Conservation (phyloP, 768 basidiomycete species). For the Lactifluus hygrophoroides region DNA sequence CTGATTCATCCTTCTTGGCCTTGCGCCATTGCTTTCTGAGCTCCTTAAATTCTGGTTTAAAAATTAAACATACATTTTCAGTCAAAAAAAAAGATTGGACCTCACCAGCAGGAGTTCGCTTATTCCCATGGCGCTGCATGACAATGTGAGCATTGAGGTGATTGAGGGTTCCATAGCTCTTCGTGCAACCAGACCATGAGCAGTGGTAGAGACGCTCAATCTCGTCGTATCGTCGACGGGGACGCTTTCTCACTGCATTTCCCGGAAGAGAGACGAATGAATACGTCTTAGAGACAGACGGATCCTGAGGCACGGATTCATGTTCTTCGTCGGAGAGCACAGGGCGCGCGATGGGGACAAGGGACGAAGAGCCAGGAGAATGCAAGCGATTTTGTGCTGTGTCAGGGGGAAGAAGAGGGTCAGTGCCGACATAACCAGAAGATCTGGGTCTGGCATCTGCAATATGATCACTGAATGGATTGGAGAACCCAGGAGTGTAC, state of each 20-base stretch:
- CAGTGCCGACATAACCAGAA: conserved; percentile 8
- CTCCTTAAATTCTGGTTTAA: conserved; percentile 85
- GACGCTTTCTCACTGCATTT: conserved; percentile 74
- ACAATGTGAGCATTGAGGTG: conserved; percentile 96
- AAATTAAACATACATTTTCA: conserved; percentile 12
- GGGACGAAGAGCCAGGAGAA: conserved; percentile 11
- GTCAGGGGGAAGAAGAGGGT: conserved; percentile 8
- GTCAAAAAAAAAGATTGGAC: conserved; percentile 15
- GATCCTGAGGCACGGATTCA: conserved; percentile 12
- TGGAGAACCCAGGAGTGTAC: conserved; percentile 9
- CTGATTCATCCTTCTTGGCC: conserved; percentile 66
- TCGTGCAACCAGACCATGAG: conserved; percentile 49
- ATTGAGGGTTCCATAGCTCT: conserved; percentile 91
- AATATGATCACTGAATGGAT: conserved; percentile 5
- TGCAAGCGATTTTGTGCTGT: conserved; percentile 5
- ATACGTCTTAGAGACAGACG: conserved; percentile 51
- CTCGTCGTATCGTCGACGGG: conserved; percentile 85
- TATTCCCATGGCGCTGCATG: conserved; percentile 95
- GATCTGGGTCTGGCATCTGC: conserved; percentile 13
- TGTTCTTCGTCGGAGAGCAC: conserved; percentile 21
- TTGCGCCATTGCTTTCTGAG: conserved; percentile 94
- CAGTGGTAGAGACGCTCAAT: conserved; percentile 91
- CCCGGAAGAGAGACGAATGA: conserved; percentile 77
- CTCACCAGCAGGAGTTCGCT: conserved; percentile 85
- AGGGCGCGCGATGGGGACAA: conserved; percentile 14